A percentile compares a stretch with the other conserved stretches of the same genome.
phyloP scores from a whole-genome alignment of 176 grass and related monocot genomes.

The Canna indica region DNA sequence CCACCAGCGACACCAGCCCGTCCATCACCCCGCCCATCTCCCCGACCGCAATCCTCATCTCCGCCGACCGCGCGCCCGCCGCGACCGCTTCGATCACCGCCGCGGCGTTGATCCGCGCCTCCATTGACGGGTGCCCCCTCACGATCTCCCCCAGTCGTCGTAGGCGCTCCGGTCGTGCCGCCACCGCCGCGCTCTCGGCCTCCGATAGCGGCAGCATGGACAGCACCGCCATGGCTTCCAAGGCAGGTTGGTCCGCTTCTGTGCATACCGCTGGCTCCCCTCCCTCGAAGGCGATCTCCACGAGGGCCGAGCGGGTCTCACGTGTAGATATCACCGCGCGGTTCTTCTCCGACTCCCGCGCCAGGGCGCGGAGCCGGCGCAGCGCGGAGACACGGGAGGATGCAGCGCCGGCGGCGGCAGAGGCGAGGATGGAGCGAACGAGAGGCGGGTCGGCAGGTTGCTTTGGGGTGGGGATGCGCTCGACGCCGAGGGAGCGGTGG shows the following conservation, averaged over 20 bases:
- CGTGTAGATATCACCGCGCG: constrained; percentile 65
- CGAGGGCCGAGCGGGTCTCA: constrained; percentile 62
- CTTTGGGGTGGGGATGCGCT: constrained; percentile 96
- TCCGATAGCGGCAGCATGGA: constrained; percentile 56
- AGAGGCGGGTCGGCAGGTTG: constrained; percentile 82
- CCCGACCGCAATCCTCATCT: constrained; percentile 33
- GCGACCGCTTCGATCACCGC: constrained; percentile 64
- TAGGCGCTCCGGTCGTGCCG: constrained; percentile 35
- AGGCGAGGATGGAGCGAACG: constrained; percentile 51
- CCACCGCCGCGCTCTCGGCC: constrained; percentile 53
- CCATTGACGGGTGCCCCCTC: constrained; percentile 19
- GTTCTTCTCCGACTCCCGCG: constrained; percentile 89
- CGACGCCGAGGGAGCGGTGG: constrained; percentile 79
- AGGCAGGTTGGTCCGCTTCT: constrained; percentile 33
- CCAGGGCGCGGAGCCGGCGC: constrained; percentile 45
- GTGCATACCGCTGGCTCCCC: neutral
- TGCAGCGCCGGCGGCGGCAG: constrained; percentile 14
- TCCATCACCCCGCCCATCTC: constrained; percentile 36
- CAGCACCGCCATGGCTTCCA: constrained; percentile 72
- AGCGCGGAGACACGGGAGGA: constrained; percentile 27
- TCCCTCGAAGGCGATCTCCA: constrained; percentile 43
- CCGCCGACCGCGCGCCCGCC: constrained; percentile 37
- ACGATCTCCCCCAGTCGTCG: constrained; percentile 37
- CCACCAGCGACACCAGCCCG: constrained; percentile 37
- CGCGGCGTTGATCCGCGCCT: constrained; percentile 47